These are phyloP conservation scores for Trichocladium uniseriatum DNA, from an alignment of 495 filamentous ascomycete species.

Conservation along the genomic window DNA sequence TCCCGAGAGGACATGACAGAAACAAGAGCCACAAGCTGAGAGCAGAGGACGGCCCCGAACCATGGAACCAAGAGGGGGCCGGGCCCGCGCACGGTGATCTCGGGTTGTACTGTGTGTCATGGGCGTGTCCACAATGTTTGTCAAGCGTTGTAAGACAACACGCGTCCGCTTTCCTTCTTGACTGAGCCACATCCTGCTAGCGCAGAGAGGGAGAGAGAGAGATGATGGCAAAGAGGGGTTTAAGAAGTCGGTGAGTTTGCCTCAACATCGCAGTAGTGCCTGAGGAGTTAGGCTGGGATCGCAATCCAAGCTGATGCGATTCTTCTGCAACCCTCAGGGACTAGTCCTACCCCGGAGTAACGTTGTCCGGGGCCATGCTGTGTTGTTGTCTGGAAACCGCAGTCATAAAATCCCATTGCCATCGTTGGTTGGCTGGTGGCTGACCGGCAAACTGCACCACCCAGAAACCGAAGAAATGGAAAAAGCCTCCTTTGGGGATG, in stretches of 20 bases:
- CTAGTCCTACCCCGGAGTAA: no score
- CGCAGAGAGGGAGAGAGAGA: not conserved
- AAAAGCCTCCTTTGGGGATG: not conserved
- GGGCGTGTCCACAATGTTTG: not conserved
- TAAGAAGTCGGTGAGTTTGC: not conserved
- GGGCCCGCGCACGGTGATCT: not conserved
- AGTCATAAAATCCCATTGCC: no score
- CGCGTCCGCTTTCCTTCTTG: not conserved
- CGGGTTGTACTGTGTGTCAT: not conserved
- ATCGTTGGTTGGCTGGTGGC: no score
- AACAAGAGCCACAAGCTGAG: not conserved
- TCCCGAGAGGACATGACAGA: slow-evolving; percentile 5
- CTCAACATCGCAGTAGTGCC: not conserved
- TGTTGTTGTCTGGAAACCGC: no score
- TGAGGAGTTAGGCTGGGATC: no score
- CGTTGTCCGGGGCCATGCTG: no score
- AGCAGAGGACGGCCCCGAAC: not conserved
- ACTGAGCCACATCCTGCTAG: not conserved
- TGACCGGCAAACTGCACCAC: no score
- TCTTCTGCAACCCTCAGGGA: no score
- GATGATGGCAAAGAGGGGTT: not conserved
- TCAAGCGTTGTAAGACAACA: not conserved
- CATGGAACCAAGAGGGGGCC: slow-evolving; percentile 2
- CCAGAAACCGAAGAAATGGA: not conserved
- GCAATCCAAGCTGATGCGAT: no score